Evolutionary conservation across 805 yeast species (phyloP).

Genomic region (Wickerhamiella allomyrinae): DNA sequence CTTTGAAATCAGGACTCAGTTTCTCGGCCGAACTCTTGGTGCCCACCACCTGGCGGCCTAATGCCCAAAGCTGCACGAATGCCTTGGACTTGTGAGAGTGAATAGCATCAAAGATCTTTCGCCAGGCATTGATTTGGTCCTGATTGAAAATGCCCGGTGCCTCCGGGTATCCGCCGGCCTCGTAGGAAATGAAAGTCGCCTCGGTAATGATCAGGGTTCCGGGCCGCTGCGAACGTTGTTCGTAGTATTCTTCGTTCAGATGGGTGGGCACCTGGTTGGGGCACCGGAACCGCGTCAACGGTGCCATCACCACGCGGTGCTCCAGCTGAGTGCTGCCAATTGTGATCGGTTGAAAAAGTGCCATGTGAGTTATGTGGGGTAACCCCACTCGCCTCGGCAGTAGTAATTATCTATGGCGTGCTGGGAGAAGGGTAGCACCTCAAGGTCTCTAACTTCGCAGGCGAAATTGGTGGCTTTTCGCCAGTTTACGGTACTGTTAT

Average conservation of each 20-base stretch:
- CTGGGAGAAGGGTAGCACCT: no score
- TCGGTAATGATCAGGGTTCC: conserved; percentile 52
- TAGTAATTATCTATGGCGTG: no score
- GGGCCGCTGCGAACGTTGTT: conserved; percentile 39
- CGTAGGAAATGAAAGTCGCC: conserved; percentile 35
- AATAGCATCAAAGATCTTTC: conserved; percentile 30
- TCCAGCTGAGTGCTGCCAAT: conserved; percentile 24
- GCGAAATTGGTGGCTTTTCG: no score
- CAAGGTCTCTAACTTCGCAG: no score
- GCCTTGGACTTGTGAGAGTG: conserved; percentile 31
- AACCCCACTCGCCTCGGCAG: neutral
- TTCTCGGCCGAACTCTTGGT: conserved; percentile 25
- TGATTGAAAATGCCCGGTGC: conserved; percentile 21
- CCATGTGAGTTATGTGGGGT: neutral
- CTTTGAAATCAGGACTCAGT: conserved; percentile 9
- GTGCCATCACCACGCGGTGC: conserved; percentile 35
- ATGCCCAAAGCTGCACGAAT: conserved; percentile 32
- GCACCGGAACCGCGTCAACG: conserved; percentile 36
- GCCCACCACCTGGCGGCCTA: conserved; percentile 28
- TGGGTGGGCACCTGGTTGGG: conserved; percentile 31
- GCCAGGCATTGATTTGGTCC: conserved; percentile 24
- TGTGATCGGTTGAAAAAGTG: conserved; percentile 24
- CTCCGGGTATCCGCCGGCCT: conserved; percentile 28
- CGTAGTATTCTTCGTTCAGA: conserved; percentile 36
- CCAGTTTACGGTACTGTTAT: no score